These are phyloP conservation scores for Mollisia scopiformis DNA, from an alignment of 2,329 filamentous ascomycete species.

Conservation along the genomic window DNA sequence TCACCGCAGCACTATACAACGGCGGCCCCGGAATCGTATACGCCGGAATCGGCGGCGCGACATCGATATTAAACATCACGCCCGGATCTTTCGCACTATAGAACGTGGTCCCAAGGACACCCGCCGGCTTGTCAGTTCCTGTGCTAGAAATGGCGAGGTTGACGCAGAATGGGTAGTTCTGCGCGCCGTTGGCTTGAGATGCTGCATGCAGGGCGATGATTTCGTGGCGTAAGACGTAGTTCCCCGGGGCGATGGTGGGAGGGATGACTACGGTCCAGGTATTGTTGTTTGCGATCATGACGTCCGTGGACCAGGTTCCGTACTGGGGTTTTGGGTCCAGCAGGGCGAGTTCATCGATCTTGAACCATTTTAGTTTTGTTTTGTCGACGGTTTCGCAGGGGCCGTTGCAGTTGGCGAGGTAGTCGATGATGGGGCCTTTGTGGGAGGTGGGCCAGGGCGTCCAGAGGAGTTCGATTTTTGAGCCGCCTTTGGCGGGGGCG, in stretches of 20 bases:
- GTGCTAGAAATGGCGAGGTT: conserved; percentile 50
- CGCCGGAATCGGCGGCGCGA: conserved; percentile 21
- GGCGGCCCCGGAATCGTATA: conserved; percentile 41
- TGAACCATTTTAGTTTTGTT: conserved; percentile 44
- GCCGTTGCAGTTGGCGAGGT: conserved; percentile 39
- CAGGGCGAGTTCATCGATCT: conserved; percentile 44
- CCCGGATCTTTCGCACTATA: conserved; percentile 47
- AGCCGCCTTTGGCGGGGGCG: conserved; percentile 63
- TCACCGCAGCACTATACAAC: conserved; percentile 30
- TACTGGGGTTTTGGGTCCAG: conserved; percentile 32
- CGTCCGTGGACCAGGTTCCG: conserved; percentile 47
- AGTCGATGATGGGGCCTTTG: conserved; percentile 43
- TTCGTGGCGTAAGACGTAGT: conserved; percentile 46
- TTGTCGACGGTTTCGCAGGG: conserved; percentile 46
- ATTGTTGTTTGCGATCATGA: conserved; percentile 7
- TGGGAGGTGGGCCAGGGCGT: conserved; percentile 66
- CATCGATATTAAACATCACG: conserved; percentile 45
- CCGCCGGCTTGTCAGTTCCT: conserved; percentile 42
- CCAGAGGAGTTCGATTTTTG: conserved; percentile 62
- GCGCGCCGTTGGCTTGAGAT: conserved; percentile 43
- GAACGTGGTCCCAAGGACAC: conserved; percentile 42
- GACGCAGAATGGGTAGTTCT: conserved; percentile 55
- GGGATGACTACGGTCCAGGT: conserved; percentile 2
- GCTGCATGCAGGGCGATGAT: conserved; percentile 36
- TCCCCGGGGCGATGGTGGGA: not conserved